phyloP scores from a whole-genome alignment of 305 asterid genomes.

The Fraxinus baroniana region DNA sequence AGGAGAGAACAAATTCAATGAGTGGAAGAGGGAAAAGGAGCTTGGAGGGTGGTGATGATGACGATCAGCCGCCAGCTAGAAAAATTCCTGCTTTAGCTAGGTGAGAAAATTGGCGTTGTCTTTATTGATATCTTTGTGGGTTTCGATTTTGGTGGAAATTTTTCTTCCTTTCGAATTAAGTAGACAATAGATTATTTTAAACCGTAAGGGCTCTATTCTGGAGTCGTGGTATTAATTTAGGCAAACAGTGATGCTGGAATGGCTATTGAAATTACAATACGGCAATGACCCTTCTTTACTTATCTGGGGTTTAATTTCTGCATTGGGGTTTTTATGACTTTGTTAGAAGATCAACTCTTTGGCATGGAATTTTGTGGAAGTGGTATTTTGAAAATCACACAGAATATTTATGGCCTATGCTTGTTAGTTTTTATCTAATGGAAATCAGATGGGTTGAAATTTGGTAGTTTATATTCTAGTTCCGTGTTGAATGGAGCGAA shows the following conservation, averaged over 20 bases:
- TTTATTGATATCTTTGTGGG: not conserved
- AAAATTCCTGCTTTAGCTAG: slow-evolving; percentile 91
- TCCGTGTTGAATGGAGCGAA: not conserved
- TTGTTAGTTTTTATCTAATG: not conserved
- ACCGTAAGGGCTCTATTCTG: not conserved
- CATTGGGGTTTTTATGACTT: not conserved
- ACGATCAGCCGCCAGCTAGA: slow-evolving; percentile 57
- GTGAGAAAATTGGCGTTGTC: slow-evolving; percentile 32
- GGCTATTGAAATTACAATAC: not conserved
- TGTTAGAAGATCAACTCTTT: not conserved
- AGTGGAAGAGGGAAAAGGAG: slow-evolving; percentile 73
- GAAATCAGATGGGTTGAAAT: not conserved
- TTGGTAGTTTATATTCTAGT: not conserved
- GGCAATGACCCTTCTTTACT: not conserved
- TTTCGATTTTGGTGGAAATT: slow-evolving; percentile 7
- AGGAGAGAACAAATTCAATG: slow-evolving; percentile 76
- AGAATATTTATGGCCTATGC: not conserved
- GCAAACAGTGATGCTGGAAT: not conserved
- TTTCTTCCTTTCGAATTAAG: slow-evolving; percentile 12
- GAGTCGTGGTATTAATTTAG: not conserved
- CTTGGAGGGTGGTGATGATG: slow-evolving; percentile 62
- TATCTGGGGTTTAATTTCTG: not conserved
- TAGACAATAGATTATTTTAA: not conserved
- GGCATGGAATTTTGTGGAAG: not conserved
- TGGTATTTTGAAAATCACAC: not conserved